phyloP scores from a whole-genome alignment of 2,329 filamentous ascomycete genomes.

The Colletotrichum sp. region DNA sequence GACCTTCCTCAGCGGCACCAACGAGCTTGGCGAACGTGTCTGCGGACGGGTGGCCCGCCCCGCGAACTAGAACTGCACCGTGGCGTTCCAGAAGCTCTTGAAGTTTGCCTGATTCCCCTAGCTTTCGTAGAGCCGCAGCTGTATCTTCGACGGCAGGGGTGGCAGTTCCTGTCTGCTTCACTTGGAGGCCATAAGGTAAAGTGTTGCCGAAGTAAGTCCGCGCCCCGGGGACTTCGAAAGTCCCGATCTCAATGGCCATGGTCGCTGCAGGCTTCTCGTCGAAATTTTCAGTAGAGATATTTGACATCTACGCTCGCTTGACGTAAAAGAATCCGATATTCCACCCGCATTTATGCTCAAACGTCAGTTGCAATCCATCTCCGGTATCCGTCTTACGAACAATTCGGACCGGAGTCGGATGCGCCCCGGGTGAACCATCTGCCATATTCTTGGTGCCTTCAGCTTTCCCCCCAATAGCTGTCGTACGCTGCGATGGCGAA shows the following conservation, averaged over 20 bases:
- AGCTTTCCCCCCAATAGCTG: not conserved
- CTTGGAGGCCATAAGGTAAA: slow-evolving; percentile 10
- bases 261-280: not conserved
- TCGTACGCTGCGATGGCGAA: not conserved
- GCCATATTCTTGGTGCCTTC: not conserved
- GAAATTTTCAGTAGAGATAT: accelerated
- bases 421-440: not conserved
- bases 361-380: not conserved
- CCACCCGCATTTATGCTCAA: not conserved
- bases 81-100: slow-evolving; percentile 11
- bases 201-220: slow-evolving; percentile 12
- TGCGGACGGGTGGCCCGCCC: slow-evolving; percentile 10
- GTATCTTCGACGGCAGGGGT: not conserved
- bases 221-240: slow-evolving; percentile 17
- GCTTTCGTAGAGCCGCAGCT: not conserved
- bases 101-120: slow-evolving; percentile 16
- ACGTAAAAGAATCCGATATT: not conserved
- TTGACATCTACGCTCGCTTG: not conserved
- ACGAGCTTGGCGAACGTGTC: slow-evolving; percentile 24
- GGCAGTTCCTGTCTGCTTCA: not conserved
- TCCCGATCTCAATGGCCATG: slow-evolving; percentile 9
- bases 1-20: slow-evolving; percentile 12
- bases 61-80: slow-evolving; percentile 19
- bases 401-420: not conserved
- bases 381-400: not conserved